Evolutionary conservation across 106 monocot species (phyloP).

Genomic region (Hemerocallis citrina): DNA sequence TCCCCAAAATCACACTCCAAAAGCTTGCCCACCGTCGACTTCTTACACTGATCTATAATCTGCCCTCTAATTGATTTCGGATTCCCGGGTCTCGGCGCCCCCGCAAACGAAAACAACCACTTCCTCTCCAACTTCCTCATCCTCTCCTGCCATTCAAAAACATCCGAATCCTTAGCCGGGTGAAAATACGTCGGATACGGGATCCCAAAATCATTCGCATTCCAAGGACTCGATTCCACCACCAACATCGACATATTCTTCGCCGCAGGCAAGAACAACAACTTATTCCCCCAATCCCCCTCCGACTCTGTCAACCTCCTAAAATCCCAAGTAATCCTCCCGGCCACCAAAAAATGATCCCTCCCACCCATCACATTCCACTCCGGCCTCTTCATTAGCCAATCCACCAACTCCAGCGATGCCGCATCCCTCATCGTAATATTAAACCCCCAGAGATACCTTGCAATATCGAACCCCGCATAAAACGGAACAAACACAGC

Average conservation of each 20-base stretch:
- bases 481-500: slow-evolving; percentile 90
- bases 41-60: slow-evolving; percentile 60
- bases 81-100: slow-evolving; percentile 34
- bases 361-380: slow-evolving; percentile 72
- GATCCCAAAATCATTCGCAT: slow-evolving; percentile 46
- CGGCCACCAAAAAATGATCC: slow-evolving; percentile 79
- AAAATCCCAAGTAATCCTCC: slow-evolving; percentile 81
- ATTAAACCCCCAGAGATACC: slow-evolving; percentile 72
- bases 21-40: slow-evolving; percentile 39
- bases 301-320: slow-evolving; percentile 42
- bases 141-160: slow-evolving; percentile 44
- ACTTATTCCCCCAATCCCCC: slow-evolving; percentile 63
- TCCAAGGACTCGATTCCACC: slow-evolving; percentile 70
- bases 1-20: slow-evolving; percentile 76
- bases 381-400: slow-evolving; percentile 72
- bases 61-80: slow-evolving; percentile 48
- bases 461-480: slow-evolving; percentile 71
- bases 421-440: slow-evolving; percentile 53
- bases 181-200: slow-evolving; percentile 75
- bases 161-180: slow-evolving; percentile 33
- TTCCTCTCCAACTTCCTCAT: slow-evolving; percentile 35
- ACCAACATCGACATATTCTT: slow-evolving; percentile 73
- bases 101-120: slow-evolving; percentile 65
- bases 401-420: slow-evolving; percentile 56
- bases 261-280: slow-evolving; percentile 61